These are phyloP conservation scores for Tinospora cordifolia DNA, from an alignment of 164 flowering plant genomes.

Conservation along the genomic window DNA sequence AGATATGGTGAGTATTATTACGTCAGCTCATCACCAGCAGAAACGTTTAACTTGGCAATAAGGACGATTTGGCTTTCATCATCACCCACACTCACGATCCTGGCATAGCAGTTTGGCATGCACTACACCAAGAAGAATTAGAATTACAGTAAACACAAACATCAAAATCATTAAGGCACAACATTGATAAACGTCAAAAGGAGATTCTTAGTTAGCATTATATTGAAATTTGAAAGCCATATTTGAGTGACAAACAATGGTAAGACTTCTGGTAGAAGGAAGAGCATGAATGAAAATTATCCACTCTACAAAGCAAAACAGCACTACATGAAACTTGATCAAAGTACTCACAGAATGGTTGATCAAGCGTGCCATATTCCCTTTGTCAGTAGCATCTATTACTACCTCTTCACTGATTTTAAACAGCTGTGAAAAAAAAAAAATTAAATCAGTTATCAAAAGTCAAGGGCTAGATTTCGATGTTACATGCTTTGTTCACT, in stretches of 20 bases:
- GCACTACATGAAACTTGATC: not conserved
- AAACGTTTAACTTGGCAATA: conserved; percentile 72
- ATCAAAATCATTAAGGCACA: not conserved
- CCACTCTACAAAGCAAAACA: not conserved
- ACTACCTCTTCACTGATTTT: conserved; percentile 91
- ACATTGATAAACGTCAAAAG: not conserved
- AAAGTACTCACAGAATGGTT: conserved; percentile 72
- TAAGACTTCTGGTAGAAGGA: not conserved
- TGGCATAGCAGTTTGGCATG: conserved; percentile 93
- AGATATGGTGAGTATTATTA: conserved; percentile 19
- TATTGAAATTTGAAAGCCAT: not conserved
- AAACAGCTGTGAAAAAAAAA: conserved; percentile 54
- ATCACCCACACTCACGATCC: conserved; percentile 78
- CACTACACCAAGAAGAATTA: conserved; percentile 44
- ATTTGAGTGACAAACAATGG: not conserved
- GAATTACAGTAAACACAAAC: not conserved
- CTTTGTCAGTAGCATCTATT: conserved; percentile 83
- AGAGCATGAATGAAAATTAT: not conserved
- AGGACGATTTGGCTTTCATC: conserved; percentile 83
- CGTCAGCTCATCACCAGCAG: conserved; percentile 92
- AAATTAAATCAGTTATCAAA: no score
- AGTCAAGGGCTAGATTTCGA: no score
- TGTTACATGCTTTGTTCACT: no score
- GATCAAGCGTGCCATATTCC: conserved; percentile 88
- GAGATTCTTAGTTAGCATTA: not conserved